Evolutionary conservation across 371 early-diverging fungal genomes (phyloP).

Genomic region (Circinella umbellata): DNA sequence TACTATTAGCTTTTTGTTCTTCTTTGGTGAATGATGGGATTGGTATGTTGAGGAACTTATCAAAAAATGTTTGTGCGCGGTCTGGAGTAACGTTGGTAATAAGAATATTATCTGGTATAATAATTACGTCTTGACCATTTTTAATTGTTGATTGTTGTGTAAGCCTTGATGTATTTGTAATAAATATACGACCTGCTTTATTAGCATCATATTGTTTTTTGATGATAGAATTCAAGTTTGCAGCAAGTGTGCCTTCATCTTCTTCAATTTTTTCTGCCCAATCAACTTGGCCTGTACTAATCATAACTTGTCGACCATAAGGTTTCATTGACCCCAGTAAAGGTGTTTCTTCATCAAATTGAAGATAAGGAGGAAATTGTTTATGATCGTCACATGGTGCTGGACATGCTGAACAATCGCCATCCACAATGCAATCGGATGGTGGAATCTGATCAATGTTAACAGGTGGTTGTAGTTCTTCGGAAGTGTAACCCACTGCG

Average conservation of each 20-base stretch:
- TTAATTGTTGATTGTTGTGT: constrained; percentile 30
- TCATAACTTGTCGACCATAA: constrained; percentile 73
- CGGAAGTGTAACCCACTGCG: neutral
- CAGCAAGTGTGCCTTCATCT: constrained; percentile 54
- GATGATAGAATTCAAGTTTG: constrained; percentile 33
- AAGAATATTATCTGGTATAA: constrained; percentile 63
- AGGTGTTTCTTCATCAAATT: constrained; percentile 58
- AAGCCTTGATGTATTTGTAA: constrained; percentile 57
- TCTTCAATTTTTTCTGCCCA: constrained; percentile 71
- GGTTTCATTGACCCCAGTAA: constrained; percentile 73
- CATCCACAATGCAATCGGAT: constrained; percentile 30
- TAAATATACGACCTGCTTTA: constrained; percentile 39
- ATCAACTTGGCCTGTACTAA: constrained; percentile 64
- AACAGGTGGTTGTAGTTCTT: constrained; percentile 4
- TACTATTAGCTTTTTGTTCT: neutral
- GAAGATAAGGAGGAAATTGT: constrained; percentile 67
- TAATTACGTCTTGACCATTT: constrained; percentile 42
- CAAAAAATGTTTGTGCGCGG: constrained; percentile 51
- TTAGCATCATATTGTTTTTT: constrained; percentile 15
- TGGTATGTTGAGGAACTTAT: constrained; percentile 48
- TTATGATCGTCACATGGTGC: constrained; percentile 63
- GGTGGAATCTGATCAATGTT: constrained; percentile 37
- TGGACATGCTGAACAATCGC: constrained; percentile 47
- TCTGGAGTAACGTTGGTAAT: constrained; percentile 57
- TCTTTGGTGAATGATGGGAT: constrained; percentile 24